phyloP scores from a whole-genome alignment of 208 protist species.

The Leptomonas pyrrhocoris region DNA sequence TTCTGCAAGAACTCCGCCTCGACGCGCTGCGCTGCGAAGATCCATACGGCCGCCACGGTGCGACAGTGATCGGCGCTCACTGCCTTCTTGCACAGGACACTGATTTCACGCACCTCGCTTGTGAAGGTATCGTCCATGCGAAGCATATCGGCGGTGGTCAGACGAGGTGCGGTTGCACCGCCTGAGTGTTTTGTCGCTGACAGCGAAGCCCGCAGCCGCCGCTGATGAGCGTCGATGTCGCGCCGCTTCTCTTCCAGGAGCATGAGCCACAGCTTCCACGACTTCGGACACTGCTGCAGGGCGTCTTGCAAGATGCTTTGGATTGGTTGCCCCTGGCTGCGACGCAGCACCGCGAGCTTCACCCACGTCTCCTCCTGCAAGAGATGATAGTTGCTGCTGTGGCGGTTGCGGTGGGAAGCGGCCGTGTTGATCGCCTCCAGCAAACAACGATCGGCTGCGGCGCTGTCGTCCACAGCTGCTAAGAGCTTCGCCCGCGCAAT shows the following conservation, averaged over 20 bases:
- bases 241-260: constrained; percentile 48
- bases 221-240: constrained; percentile 15
- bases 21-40: constrained; percentile 61
- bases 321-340: constrained; percentile 34
- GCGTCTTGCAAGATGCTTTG: constrained; percentile 25
- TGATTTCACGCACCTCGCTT: constrained; percentile 34
- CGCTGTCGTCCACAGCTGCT: constrained; percentile 36
- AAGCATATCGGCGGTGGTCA: constrained; percentile 8
- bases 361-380: constrained; percentile 57
- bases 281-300: constrained; percentile 44
- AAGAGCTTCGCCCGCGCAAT: constrained; percentile 48
- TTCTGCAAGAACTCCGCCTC: constrained; percentile 53
- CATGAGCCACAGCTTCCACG: constrained; percentile 71
- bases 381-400: background rate
- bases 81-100: constrained; percentile 46
- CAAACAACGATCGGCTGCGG: constrained; percentile 47
- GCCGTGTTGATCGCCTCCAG: constrained; percentile 29
- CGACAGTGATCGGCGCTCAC: constrained; percentile 55
- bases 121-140: constrained; percentile 25
- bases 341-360: constrained; percentile 64
- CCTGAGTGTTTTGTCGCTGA: background rate
- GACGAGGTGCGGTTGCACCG: background rate
- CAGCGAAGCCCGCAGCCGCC: constrained; percentile 3
- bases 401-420: background rate
- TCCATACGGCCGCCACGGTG: constrained; percentile 52